Evolutionary conservation across 1,139 yeast species (phyloP).

Genomic region (Yamadazyma sp.): DNA sequence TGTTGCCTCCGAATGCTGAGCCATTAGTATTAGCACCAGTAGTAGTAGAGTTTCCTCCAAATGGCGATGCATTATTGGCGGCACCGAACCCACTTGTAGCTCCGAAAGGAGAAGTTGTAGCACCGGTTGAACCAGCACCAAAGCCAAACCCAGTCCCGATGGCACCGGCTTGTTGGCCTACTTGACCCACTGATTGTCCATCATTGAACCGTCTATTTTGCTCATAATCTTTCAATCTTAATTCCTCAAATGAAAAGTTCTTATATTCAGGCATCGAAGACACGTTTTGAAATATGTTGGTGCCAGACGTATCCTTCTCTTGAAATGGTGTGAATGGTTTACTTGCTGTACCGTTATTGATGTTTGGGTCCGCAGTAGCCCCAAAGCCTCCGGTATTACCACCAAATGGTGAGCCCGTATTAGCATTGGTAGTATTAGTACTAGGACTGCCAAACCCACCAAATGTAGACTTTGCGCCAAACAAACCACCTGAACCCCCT

Average conservation of each 20-base stretch:
- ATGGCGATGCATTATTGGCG: constrained; percentile 12
- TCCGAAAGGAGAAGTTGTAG: constrained; percentile 11
- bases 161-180: constrained; percentile 12
- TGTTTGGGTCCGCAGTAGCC: constrained; percentile 32
- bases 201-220: constrained; percentile 67
- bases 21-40: not conserved
- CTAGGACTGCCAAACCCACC: constrained; percentile 28
- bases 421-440: constrained; percentile 4
- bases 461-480: constrained; percentile 23
- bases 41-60: constrained; percentile 4
- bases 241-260: constrained; percentile 80
- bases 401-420: constrained; percentile 24
- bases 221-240: constrained; percentile 85
- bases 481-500: constrained; percentile 27
- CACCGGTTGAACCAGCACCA: constrained; percentile 17
- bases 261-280: constrained; percentile 89
- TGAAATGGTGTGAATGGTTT: constrained; percentile 63
- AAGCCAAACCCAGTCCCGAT: constrained; percentile 43
- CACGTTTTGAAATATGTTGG: constrained; percentile 69
- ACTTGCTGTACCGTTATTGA: constrained; percentile 68
- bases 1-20: not conserved
- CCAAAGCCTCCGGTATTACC: constrained; percentile 23
- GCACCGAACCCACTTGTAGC: constrained; percentile 20
- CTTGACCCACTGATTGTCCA: constrained; percentile 20
- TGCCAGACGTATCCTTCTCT: constrained; percentile 69